Conservation (phyloP, 2,329 filamentous ascomycete genomes). For the Aspergillus awamori region DNA sequence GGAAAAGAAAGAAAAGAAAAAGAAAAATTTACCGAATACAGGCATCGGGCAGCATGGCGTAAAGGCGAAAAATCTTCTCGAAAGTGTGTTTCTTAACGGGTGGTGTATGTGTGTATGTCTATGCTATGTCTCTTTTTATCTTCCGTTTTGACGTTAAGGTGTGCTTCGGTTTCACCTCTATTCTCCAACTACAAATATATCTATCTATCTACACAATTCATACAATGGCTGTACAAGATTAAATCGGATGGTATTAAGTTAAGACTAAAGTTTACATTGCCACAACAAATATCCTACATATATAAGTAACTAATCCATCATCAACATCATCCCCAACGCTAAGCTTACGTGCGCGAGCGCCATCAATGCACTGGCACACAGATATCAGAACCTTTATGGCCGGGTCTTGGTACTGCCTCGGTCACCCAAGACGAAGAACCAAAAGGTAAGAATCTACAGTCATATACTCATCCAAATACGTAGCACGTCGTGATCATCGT, state of each 20-base stretch:
- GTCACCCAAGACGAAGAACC: no score
- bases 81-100: neutral
- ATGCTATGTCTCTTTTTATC: neutral
- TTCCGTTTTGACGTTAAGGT: neutral
- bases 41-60: slow-evolving; percentile 45
- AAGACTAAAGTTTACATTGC: slow-evolving; percentile 14
- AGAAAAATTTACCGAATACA: slow-evolving; percentile 33
- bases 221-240: neutral
- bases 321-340: neutral
- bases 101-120: slow-evolving; percentile 19
- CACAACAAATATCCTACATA: neutral
- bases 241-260: neutral
- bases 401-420: no score
- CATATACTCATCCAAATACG: slow-evolving; percentile 4
- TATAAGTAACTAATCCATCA: no score
- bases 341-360: neutral
- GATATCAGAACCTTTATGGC: neutral
- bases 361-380: neutral
- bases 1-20: slow-evolving; percentile 21
- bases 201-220: neutral
- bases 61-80: slow-evolving; percentile 35
- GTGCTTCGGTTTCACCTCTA: neutral
- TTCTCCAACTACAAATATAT: neutral
- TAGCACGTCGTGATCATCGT: neutral
- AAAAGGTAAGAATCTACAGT: neutral